Percentiles rank a stretch among this genome's conserved stretches.
Conservation (phyloP, 2,329 filamentous ascomycete genomes). For the Xylaria sp. region DNA sequence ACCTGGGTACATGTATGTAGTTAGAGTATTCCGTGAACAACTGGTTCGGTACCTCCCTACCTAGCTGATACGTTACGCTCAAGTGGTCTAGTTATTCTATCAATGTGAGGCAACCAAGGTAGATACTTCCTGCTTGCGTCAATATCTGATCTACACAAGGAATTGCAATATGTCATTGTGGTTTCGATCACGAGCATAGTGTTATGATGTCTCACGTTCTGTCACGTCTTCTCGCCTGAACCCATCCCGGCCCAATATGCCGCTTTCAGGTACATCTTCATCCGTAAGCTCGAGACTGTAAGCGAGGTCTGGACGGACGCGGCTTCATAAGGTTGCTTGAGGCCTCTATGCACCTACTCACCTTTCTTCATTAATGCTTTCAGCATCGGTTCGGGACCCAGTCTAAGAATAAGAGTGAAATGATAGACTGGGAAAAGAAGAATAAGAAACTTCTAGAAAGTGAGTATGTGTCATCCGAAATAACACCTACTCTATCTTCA, state of each 20-base stretch:
- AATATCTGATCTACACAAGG: background rate
- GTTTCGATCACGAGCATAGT: background rate
- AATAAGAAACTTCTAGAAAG: background rate
- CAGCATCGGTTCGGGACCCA: background rate
- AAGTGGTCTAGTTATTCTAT: background rate
- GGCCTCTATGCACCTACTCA: background rate
- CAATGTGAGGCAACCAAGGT: slow-evolving; percentile 25
- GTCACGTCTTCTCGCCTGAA: background rate
- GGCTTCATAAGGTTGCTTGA: background rate
- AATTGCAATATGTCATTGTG: background rate
- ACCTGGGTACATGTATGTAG: too few relatives aligned
- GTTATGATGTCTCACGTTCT: background rate
- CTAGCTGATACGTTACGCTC: slow-evolving; percentile 16
- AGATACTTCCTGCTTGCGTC: background rate
- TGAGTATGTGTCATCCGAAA: background rate
- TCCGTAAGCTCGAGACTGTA: background rate
- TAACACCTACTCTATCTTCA: background rate
- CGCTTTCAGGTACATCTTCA: background rate
- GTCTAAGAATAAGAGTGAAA: background rate
- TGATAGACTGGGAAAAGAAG: background rate
- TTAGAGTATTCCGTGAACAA: background rate
- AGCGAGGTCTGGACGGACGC: background rate
- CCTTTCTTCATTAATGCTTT: too few relatives aligned
- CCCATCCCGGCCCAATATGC: background rate
- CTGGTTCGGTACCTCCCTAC: background rate